Conservation (phyloP, 2,329 filamentous ascomycete species). For the Ascomycota sp. region DNA sequence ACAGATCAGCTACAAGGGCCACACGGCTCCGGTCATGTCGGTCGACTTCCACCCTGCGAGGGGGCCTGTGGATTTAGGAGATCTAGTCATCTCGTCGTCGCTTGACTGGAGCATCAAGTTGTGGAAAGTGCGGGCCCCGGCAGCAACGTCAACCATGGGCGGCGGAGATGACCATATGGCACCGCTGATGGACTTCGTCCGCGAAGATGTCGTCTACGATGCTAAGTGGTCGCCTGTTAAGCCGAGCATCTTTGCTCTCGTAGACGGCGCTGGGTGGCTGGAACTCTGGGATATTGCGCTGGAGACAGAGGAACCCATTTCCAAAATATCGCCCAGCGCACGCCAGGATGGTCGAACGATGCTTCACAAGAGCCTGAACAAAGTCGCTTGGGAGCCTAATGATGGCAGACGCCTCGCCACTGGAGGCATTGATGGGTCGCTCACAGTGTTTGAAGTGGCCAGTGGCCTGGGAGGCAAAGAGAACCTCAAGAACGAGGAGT, state of each 20-base stretch:
- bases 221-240: conserved; percentile 88
- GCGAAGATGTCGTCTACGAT: conserved; percentile 94
- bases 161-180: conserved; percentile 32
- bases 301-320: conserved; percentile 80
- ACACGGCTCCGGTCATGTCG: conserved; percentile 87
- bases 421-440: conserved; percentile 74
- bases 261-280: conserved; percentile 78
- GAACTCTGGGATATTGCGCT: conserved; percentile 92
- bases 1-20: conserved; percentile 71
- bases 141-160: conserved; percentile 43
- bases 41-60: conserved; percentile 87
- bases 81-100: conserved; percentile 77
- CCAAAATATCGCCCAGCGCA: conserved; percentile 52
- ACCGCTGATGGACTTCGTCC: conserved; percentile 73
- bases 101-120: conserved; percentile 95
- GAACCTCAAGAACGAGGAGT: conserved; percentile 67
- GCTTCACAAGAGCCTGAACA: conserved; percentile 76
- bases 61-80: conserved; percentile 83
- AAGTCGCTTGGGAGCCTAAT: conserved; percentile 78
- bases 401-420: conserved; percentile 77
- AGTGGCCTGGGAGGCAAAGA: conserved; percentile 69
- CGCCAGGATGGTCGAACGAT: conserved; percentile 45
- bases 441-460: conserved; percentile 87
- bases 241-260: conserved; percentile 82
- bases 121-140: conserved; percentile 79